A percentile compares a stretch with the other conserved stretches of the same genome.
phyloP scores from a whole-genome alignment of 2,329 filamentous ascomycete species.

The Aspergillus latus region DNA sequence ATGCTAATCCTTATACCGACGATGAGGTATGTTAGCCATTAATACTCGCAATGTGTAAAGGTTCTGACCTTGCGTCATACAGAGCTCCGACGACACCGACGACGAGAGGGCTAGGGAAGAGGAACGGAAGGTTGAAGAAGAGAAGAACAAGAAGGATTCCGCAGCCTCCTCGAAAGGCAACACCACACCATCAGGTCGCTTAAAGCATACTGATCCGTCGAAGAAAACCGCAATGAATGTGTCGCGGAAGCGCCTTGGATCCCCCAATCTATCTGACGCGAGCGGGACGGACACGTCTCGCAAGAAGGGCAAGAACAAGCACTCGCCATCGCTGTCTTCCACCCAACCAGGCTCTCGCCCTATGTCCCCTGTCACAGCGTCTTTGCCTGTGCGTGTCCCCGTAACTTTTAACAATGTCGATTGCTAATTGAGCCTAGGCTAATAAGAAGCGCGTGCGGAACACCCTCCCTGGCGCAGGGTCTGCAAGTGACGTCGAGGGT shows the following conservation, averaged over 20 bases:
- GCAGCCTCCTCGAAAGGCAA: conserved; percentile 68
- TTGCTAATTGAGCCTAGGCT: conserved; percentile 32
- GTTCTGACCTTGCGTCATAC: conserved; percentile 26
- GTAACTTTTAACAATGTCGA: not conserved
- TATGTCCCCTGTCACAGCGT: conserved; percentile 64
- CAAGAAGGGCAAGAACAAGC: conserved; percentile 75
- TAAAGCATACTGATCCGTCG: conserved; percentile 52
- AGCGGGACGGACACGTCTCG: conserved; percentile 86
- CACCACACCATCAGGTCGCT: conserved; percentile 63
- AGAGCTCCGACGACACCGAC: conserved; percentile 64
- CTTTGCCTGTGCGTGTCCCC: conserved; percentile 40
- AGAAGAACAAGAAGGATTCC: conserved; percentile 53
- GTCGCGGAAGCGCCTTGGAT: conserved; percentile 78
- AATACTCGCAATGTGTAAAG: not conserved
- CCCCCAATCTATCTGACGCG: conserved; percentile 83
- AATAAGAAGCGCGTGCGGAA: conserved; percentile 53
- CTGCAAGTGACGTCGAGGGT: conserved; percentile 58
- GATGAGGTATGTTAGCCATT: conserved; percentile 44
- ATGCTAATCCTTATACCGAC: conserved; percentile 58
- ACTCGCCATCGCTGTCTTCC: conserved; percentile 36
- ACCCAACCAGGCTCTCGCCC: conserved; percentile 55
- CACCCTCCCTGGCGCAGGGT: conserved; percentile 39
- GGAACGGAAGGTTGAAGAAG: conserved; percentile 59
- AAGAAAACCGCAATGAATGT: conserved; percentile 54
- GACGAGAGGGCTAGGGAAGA: conserved; percentile 62